Conservation (phyloP, 192 early-diverging fungal species). For the Geranomyces variabilis region DNA sequence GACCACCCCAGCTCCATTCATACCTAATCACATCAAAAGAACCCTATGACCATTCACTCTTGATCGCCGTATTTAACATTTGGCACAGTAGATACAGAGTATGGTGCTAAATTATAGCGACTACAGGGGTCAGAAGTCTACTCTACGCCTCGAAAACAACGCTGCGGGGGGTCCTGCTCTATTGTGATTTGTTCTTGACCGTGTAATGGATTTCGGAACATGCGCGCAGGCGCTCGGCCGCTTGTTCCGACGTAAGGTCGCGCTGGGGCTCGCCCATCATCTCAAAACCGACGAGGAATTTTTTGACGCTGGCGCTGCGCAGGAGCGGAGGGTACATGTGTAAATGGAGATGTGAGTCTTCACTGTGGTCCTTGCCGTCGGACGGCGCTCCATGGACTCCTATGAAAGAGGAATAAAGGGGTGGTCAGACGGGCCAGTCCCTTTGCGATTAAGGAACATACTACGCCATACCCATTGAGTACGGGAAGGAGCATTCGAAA, state of each 20-base stretch:
- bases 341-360: constrained; percentile 78
- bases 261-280: constrained; percentile 92
- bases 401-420: not conserved
- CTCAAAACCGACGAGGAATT: constrained; percentile 96
- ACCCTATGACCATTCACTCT: too few species aligned
- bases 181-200: not conserved
- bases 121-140: too few species aligned
- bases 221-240: constrained; percentile 70
- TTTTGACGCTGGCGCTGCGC: constrained; percentile 85
- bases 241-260: constrained; percentile 93
- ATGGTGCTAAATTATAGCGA: too few species aligned
- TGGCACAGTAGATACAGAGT: too few species aligned
- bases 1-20: not conserved
- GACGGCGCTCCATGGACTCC: constrained; percentile 82
- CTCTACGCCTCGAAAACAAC: too few species aligned
- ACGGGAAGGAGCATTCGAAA: constrained; percentile 90
- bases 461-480: constrained; percentile 78
- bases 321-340: constrained; percentile 97
- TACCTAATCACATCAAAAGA: too few species aligned
- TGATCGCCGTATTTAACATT: too few species aligned
- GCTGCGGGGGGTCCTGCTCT: too few species aligned
- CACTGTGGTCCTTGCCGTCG: constrained; percentile 51
- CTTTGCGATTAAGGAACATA: too few species aligned
- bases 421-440: too few species aligned
- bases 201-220: constrained; percentile 58